Base-by-base conservation (phyloP, 2,329 filamentous ascomycete genomes). In the Cytospora piceicola region DNA sequence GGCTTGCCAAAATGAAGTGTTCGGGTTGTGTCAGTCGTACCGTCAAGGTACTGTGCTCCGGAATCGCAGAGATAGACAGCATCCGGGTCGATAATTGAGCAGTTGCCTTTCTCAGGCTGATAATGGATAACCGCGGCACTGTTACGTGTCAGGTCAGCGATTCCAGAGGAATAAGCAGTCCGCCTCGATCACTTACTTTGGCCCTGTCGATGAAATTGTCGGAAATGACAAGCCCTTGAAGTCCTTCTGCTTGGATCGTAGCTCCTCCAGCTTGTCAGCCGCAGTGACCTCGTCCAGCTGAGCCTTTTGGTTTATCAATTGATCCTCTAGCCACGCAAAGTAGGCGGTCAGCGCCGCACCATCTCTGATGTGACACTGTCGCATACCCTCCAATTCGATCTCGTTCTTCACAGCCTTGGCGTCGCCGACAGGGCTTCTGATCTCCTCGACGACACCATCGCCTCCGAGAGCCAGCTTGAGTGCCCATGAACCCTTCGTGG, bases 101-200 rank as follows among this genome's bases (percentile, higher is more conserved):
- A 98, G 69, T 84, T 90, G 24, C 91, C 93, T 63, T 85, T 88
- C 74, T 97, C 92, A 0, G 95, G 94, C 71, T 90, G 91, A 81
- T 99, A 99, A 76, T 99, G 95, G 65, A 99, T 99, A 15, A 99
- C 86, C 6, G 95, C 95, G 65, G 93, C 95, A 75, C 95, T 97
- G 46, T n/a, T 52, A n/a, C 24, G 6, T 32, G 61, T 66, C 30
- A 66, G 60, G 36, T 42, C 9, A 22, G 32, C 15, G 8, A 9
- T n/a, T n/a, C 8, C 29, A 56, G 4, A 24, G 8, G 24, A 4
- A 22, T 36, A 14, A 11, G 17, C 27, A 20, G 17, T 30, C 12
- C n/a, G 7, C 49, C 30, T 30, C 14, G 2, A 24, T 29, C 8
- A 80, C 84, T 78, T 74, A 87, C 84, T 88, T 88, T 61, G 94